Percentiles rank a stretch among this genome's conserved stretches.
phyloP scores from a whole-genome alignment of 108 stramenopile species.

The Fragilariopsis cylindrus region DNA sequence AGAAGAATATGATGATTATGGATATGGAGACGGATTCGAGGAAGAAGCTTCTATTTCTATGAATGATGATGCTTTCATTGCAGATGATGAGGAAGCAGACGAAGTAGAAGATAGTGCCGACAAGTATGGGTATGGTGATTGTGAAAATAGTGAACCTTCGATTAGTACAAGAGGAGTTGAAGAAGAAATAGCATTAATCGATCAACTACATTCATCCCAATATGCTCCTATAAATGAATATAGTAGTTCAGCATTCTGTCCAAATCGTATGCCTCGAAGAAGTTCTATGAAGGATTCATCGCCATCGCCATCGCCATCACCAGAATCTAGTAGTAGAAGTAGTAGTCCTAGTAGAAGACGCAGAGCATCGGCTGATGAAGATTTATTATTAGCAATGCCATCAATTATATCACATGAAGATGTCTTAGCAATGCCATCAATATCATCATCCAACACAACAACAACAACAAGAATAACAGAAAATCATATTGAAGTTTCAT shows the following conservation, averaged over 20 bases:
- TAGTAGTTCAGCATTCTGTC: not conserved
- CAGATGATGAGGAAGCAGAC: not conserved
- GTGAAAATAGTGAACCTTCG: not conserved
- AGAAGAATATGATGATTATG: slow-evolving; percentile 9
- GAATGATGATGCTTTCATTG: not conserved
- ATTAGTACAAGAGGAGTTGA: not conserved
- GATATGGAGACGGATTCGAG: not conserved
- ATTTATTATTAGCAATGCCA: not conserved
- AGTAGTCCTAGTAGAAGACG: not conserved
- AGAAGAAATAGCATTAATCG: not conserved
- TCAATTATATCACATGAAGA: no score
- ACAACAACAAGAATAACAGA: not conserved
- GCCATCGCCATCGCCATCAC: not conserved
- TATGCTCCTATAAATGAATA: not conserved
- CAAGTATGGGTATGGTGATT: not conserved
- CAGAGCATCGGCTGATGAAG: not conserved
- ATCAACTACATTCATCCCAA: not conserved
- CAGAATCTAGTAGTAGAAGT: not conserved
- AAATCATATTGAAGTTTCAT: slow-evolving; percentile 2
- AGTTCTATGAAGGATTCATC: slow-evolving; percentile 18
- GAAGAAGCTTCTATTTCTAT: slow-evolving; percentile 1
- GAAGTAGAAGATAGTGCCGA: not conserved
- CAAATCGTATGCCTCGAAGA: slow-evolving; percentile 13
- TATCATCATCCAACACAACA: no score
- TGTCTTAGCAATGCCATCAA: no score